A percentile compares a stretch with the other conserved stretches of the same genome.
Evolutionary conservation across 495 filamentous ascomycete genomes (phyloP).

Genomic region (Talaromyces liani): DNA sequence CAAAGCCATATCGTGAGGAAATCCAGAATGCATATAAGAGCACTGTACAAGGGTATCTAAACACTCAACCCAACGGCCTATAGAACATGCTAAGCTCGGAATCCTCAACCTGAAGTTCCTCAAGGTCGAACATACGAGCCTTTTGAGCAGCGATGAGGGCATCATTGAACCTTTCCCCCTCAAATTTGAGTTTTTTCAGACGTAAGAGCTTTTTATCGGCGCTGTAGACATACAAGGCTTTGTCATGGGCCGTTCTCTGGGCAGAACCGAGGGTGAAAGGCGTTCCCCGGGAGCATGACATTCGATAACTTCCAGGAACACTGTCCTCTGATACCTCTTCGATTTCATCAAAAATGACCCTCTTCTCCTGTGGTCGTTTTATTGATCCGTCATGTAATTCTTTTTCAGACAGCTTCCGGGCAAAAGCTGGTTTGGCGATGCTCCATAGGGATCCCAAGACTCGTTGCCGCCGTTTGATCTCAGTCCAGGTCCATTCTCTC

Average conservation of each 20-base stretch:
- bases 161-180: slow-evolving; percentile 31
- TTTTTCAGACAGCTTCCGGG: slow-evolving; percentile 9
- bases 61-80: slow-evolving; percentile 9
- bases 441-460: slow-evolving; percentile 52
- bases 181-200: slow-evolving; percentile 37
- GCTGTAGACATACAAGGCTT: slow-evolving; percentile 32
- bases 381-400: background rate
- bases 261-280: slow-evolving; percentile 26
- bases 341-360: slow-evolving; percentile 32
- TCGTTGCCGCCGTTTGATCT: slow-evolving; percentile 41
- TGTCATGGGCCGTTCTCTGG: slow-evolving; percentile 17
- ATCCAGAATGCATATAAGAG: background rate
- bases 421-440: slow-evolving; percentile 21
- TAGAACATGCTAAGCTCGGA: slow-evolving; percentile 28
- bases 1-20: background rate
- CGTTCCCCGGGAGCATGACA: slow-evolving; percentile 26
- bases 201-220: slow-evolving; percentile 28
- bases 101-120: slow-evolving; percentile 20
- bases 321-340: slow-evolving; percentile 28
- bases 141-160: slow-evolving; percentile 34
- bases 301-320: slow-evolving; percentile 16
- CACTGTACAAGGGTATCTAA: background rate
- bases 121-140: slow-evolving; percentile 33
- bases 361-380: slow-evolving; percentile 21
- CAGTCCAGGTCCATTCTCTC: slow-evolving; percentile 36